phyloP scores from a whole-genome alignment of 192 early-diverging fungal species.

The Coemansia erecta region DNA sequence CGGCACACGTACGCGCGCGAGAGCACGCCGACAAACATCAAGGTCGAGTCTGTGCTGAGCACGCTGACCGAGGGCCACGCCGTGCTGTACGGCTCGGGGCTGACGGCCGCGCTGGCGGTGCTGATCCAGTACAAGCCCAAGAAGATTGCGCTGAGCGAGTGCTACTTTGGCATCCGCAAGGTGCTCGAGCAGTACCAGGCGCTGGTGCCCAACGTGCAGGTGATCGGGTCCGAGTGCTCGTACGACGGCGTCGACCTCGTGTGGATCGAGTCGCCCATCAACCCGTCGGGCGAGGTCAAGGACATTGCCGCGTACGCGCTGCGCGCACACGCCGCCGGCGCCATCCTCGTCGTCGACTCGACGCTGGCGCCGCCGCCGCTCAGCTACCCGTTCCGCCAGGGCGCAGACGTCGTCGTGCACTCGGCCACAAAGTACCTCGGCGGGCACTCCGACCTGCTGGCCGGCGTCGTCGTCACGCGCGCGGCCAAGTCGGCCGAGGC shows the following conservation, averaged over 20 bases:
- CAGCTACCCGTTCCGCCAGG: conserved; percentile 58
- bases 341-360: conserved; percentile 59
- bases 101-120: conserved; percentile 58
- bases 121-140: conserved; percentile 56
- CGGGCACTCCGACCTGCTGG: conserved; percentile 70
- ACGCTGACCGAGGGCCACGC: conserved; percentile 58
- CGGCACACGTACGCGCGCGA: conserved; percentile 56
- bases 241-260: conserved; percentile 56
- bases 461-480: conserved; percentile 60
- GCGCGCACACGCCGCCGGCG: conserved; percentile 52
- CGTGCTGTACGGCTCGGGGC: conserved; percentile 60
- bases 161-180: conserved; percentile 34
- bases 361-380: conserved; percentile 75
- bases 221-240: conserved; percentile 35
- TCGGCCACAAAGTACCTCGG: conserved; percentile 70
- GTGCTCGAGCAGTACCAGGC: conserved; percentile 31
- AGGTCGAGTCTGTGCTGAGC: conserved; percentile 59
- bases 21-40: conserved; percentile 37
- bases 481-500: conserved; percentile 30
- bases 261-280: conserved; percentile 62
- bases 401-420: conserved; percentile 70
- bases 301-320: conserved; percentile 45
- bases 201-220: conserved; percentile 18
- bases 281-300: conserved; percentile 59
- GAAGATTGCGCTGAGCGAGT: conserved; percentile 31